Base-by-base conservation (phyloP, 352 stramenopile genomes). In the Phytophthora pistaciae region DNA sequence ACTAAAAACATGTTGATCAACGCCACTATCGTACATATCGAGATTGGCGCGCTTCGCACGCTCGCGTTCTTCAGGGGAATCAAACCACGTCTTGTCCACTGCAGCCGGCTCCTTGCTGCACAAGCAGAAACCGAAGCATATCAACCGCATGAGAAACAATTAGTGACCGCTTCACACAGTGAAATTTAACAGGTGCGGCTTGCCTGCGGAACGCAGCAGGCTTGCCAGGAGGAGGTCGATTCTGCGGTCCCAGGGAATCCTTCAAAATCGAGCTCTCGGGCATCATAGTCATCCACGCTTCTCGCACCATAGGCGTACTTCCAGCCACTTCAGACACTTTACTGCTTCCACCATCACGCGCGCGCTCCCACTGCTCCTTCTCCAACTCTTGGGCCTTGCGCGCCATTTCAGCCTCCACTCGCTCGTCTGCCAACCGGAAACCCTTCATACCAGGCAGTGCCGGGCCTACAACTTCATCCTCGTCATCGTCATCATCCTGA, bases 271-370 rank as follows among this genome's bases (percentile, higher is more conserved):
- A 89, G 73, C 81, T 89, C 53, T 92, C 79, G 13, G 88, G 87
- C 85, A 95, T 93, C 64, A 92, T 84, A 1, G 85, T 94, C 90
- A 96, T 96, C 90, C 90, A 96, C 29, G 88, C 84, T 73, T 95
- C 79, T 31, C 88, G 85, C 16, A 58, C 55, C 48, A 89, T 31
- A 10, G 74, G 58, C 0, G 67, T 52, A 21, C 60, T 72, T 3
- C 55, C 56, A 16, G 64, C 10, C 1, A 65, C 80, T 23, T 75
- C 42, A 29, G 20, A 20, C 27, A n/a, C n/a, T n/a, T 59, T 61
- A 16, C 13, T 55, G 7, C 59, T 74, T 20, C 48, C 58, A 42
- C 60, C 60, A 63, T 60, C 48, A 46, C 63, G 75, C 56, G 53
- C 64, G 38, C 56, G 49, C 73, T 91, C 75, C 87, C 90, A 94